Evolutionary conservation across 305 asterid species (phyloP), one percentile per base, ranked within the genome.

Genomic region (Rubia peregrina): DNA sequence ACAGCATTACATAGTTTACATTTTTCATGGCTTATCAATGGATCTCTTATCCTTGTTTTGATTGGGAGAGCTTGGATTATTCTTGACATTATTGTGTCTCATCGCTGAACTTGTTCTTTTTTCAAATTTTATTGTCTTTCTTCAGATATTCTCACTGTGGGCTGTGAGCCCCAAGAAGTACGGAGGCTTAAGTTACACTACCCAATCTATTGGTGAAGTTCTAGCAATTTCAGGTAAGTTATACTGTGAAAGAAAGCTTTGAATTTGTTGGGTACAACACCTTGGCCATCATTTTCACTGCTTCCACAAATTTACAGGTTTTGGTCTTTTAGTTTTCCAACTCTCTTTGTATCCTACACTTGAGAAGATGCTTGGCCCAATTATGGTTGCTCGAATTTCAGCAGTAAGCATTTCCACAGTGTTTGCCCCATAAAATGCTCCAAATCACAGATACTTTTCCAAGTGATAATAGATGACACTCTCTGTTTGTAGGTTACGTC

Each of bases 61-160:
- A 33, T 65, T 64, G 41, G 53, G 7, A 65, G 53, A 40, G 3
- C 49, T 65, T 42, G 48, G 30, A 41, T 42, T 12, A 65, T 10
- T 30, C n/a, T 10, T 13, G 30, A 40, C 67, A 49, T 30, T 67
- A 14, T 14, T 68, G 40, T 26, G 16, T 14, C 9, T 63, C 11
- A 4, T 26, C 40, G 2, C 9, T 19, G 53, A 36, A 22, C 19
- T 63, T 48, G 55, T 59, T 56, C 40, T 3, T 46, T 68, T 40
- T 24, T 56, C 33, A 0, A 53, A 16, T 30, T 16, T 11, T 30
- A 48, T 76, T 71, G 71, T 16, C 30, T 61, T 56, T 81, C 42
- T 66, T 65, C 79, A 94, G 99, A 87, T 94, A 80, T 94, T 94
- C 74, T 87, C 99, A 12, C 74, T 94, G 61, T 94, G 99, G 98